Percentiles rank a stretch among this genome's conserved stretches.
Conservation (phyloP, 768 basidiomycete genomes). For the Russula sp. region DNA sequence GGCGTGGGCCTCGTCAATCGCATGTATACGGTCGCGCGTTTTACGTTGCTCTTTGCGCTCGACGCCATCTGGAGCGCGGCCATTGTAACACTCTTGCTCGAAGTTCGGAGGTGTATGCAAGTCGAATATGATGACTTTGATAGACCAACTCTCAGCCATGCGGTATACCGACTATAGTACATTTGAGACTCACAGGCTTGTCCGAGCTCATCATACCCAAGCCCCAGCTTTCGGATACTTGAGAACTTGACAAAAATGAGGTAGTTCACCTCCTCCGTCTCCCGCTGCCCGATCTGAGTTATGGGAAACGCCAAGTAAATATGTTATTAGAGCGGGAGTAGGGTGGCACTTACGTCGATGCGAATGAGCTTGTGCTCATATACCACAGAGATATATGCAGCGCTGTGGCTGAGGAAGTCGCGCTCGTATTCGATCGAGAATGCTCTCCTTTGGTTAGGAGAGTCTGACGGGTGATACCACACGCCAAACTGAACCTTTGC, state of each 20-base stretch:
- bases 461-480: slow-evolving; percentile 34
- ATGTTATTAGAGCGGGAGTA: background rate
- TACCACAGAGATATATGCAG: slow-evolving; percentile 52
- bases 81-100: slow-evolving; percentile 52
- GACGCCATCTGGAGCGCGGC: slow-evolving; percentile 36
- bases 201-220: slow-evolving; percentile 9
- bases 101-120: slow-evolving; percentile 46
- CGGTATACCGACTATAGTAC: no score
- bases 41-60: slow-evolving; percentile 33
- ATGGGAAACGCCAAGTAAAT: background rate
- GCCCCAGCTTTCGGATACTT: slow-evolving; percentile 15
- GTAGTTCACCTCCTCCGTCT: slow-evolving; percentile 9
- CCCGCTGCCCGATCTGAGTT: slow-evolving; percentile 12
- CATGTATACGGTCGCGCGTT: slow-evolving; percentile 51
- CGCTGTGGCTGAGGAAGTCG: slow-evolving; percentile 37
- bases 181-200: slow-evolving; percentile 1
- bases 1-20: slow-evolving; percentile 51
- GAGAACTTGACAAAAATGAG: slow-evolving; percentile 14
- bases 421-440: slow-evolving; percentile 71
- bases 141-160: background rate
- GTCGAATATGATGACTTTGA: slow-evolving; percentile 17
- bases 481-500: slow-evolving; percentile 61
- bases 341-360: slow-evolving; percentile 40
- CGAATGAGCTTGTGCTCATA: slow-evolving; percentile 64
- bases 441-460: slow-evolving; percentile 21